Base-by-base conservation (phyloP, 345 rosid genomes). In the Viola odorata region DNA sequence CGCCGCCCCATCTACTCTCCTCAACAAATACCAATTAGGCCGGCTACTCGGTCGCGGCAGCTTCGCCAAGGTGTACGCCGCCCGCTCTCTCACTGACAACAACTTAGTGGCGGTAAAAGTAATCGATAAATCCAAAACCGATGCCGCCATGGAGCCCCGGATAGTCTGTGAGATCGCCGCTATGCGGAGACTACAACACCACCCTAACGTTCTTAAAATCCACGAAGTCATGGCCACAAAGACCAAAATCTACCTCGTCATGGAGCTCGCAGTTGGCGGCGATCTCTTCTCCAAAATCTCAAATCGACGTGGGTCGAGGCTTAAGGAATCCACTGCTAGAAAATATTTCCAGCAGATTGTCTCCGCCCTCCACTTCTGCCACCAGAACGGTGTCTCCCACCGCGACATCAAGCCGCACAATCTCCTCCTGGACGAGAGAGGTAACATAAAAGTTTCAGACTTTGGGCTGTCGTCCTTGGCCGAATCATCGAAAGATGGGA, bases 361-460 rank as follows among this genome's bases (percentile, higher is more conserved):
- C 12, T 84, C 92, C 8, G 96, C 96, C n/a, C 77, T 89, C 32
- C 66, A 56, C 8, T 88, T 82, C 82, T 89, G 98, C 63, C 98
- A 86, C 73, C 77, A 86, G 5, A 83, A 84, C 61, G 98, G 96
- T 3, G 78, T 91, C 64, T 76, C 88, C 12, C 98, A 91, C 77
- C 96, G 96, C 0, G 98, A 91, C 65, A 60, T 91, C 37, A 89
- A 91, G 80, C 96, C 96, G 0, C 96, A 91, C 37, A 91, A 89
- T 58, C 79, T 87, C 0, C 81, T 91, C 80, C 70, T 91, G 11
- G 98, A 91, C 66, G 67, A 37, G 7, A 55, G 78, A 12, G 96
- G 91, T 0, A 79, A 80, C 63, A 69, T 89, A 11, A 91, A 91
- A 54, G 80, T 91, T 12, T 80, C 91, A 0, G 98, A 91, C 68